Percentiles rank a stretch among this genome's conserved stretches.
These are phyloP conservation scores for Phytophthora agathidicida DNA, from an alignment of 352 stramenopile species.

Conservation along the genomic window DNA sequence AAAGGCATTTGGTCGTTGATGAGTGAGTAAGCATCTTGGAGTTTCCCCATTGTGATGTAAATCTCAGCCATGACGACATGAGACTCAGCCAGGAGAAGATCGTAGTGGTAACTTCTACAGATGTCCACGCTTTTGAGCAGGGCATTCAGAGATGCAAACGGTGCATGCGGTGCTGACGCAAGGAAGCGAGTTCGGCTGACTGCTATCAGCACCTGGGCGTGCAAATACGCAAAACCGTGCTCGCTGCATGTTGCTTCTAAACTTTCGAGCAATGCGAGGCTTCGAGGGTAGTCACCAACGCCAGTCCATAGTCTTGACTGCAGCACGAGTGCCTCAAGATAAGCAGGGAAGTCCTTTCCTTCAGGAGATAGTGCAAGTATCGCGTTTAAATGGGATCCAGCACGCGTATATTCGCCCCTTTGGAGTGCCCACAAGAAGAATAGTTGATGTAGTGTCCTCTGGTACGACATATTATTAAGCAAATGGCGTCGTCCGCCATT, in stretches of 20 bases:
- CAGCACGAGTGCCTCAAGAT: slow-evolving; percentile 50
- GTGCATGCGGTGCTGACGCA: slow-evolving; percentile 44
- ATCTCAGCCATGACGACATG: slow-evolving; percentile 72
- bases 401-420: slow-evolving; percentile 47
- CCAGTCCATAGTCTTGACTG: slow-evolving; percentile 40
- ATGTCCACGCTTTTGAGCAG: slow-evolving; percentile 55
- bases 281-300: slow-evolving; percentile 39
- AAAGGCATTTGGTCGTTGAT: slow-evolving; percentile 68
- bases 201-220: slow-evolving; percentile 57
- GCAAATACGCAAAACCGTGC: slow-evolving; percentile 48
- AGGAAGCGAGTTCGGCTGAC: slow-evolving; percentile 44
- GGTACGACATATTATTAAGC: slow-evolving; percentile 42
- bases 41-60: slow-evolving; percentile 62
- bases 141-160: slow-evolving; percentile 53
- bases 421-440: slow-evolving; percentile 60
- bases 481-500: slow-evolving; percentile 20
- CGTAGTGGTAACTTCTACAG: slow-evolving; percentile 56
- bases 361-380: slow-evolving; percentile 52
- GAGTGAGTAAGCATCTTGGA: slow-evolving; percentile 48
- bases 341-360: slow-evolving; percentile 48
- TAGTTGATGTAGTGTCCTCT: slow-evolving; percentile 55
- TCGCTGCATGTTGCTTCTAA: slow-evolving; percentile 52
- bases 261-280: slow-evolving; percentile 44
- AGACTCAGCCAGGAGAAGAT: slow-evolving; percentile 61
- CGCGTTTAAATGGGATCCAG: slow-evolving; percentile 48